A percentile compares a stretch with the other conserved stretches of the same genome.
Conservation (phyloP, 1,284 basidiomycete genomes). For the Microbotryum saponariae region DNA sequence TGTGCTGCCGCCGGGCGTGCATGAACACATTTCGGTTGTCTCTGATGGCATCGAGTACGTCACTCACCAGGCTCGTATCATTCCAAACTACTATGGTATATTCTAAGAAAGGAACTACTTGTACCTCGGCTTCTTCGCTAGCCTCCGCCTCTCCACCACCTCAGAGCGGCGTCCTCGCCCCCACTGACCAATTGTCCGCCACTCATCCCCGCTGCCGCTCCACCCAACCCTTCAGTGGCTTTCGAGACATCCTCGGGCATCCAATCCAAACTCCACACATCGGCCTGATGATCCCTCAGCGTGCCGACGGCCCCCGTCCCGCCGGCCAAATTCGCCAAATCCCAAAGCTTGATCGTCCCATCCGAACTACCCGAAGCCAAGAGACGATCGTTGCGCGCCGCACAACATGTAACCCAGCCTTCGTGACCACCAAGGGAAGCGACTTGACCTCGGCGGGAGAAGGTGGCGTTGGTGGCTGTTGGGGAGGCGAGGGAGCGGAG, state of each 20-base stretch:
- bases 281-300: slow-evolving; percentile 31
- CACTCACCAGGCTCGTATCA: no score
- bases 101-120: no score
- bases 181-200: slow-evolving; percentile 30
- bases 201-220: slow-evolving; percentile 28
- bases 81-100: no score
- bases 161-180: slow-evolving; percentile 32
- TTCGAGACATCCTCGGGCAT: slow-evolving; percentile 20
- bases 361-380: slow-evolving; percentile 31
- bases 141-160: slow-evolving; percentile 35
- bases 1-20: no score
- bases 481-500: slow-evolving; percentile 26
- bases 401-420: slow-evolving; percentile 32
- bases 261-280: slow-evolving; percentile 35
- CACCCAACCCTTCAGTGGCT: slow-evolving; percentile 27
- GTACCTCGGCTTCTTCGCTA: neutral
- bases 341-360: slow-evolving; percentile 34
- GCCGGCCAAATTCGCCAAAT: slow-evolving; percentile 23
- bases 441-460: slow-evolving; percentile 29
- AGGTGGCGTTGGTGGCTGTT: slow-evolving; percentile 9
- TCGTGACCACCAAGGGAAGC: slow-evolving; percentile 33
- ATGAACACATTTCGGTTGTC: no score
- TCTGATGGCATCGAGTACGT: no score
- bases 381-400: slow-evolving; percentile 28
- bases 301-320: slow-evolving; percentile 28